Evolutionary conservation across 106 monocot genomes (phyloP).

Genomic region (Xerophyta viscosa): DNA sequence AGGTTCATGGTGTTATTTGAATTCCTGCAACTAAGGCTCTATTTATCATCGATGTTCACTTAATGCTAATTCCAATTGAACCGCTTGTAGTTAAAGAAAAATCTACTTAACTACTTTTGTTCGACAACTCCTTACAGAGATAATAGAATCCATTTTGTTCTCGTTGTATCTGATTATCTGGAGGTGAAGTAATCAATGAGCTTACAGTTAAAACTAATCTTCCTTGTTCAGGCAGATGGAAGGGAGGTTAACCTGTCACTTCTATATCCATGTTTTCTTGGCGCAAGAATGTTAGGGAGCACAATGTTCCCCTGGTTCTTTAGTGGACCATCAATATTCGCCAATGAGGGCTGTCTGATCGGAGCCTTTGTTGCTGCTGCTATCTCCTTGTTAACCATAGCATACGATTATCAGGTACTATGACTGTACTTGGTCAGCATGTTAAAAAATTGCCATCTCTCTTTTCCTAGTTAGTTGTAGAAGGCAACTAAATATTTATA

Average conservation of each 20-base stretch:
- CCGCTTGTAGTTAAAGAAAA: too few relatives aligned
- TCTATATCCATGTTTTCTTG: constrained; percentile 86
- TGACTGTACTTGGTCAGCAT: neutral
- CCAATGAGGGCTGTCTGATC: constrained; percentile 54
- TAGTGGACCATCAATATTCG: constrained; percentile 23
- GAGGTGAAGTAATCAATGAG: too few relatives aligned
- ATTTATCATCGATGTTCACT: too few relatives aligned
- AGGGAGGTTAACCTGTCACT: constrained; percentile 61
- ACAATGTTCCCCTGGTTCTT: constrained; percentile 65
- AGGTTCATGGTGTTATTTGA: too few relatives aligned
- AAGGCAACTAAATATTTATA: neutral
- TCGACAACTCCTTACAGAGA: too few relatives aligned
- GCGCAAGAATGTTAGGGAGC: constrained; percentile 92
- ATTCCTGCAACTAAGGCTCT: too few relatives aligned
- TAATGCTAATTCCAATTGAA: too few relatives aligned
- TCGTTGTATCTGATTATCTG: too few relatives aligned
- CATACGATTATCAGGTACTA: constrained; percentile 95
- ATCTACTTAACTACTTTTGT: too few relatives aligned
- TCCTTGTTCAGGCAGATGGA: constrained; percentile 65
- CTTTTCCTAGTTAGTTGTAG: neutral
- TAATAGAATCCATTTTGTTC: too few relatives aligned
- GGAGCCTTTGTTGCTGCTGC: constrained; percentile 47
- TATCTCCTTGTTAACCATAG: constrained; percentile 43
- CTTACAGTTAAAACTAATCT: neutral
- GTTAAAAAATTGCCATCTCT: neutral